Percentiles rank a stretch among this genome's conserved stretches.
Conservation (phyloP, 352 stramenopile species). For the Phytophthora syringae region DNA sequence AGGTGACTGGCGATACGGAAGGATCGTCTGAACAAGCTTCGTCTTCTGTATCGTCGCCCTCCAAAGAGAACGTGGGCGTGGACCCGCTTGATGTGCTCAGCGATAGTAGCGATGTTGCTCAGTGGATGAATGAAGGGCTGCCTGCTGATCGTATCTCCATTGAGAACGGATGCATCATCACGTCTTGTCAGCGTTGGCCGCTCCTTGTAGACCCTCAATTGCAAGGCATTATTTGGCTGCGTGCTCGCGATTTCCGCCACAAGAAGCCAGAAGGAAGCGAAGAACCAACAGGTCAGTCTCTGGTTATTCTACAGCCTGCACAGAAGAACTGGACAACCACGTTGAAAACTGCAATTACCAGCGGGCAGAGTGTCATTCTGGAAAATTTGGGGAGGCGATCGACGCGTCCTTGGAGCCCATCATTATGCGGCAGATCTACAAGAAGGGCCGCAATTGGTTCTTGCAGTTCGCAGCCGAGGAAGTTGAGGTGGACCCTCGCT, state of each 20-base stretch:
- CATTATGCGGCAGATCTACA: constrained; percentile 88
- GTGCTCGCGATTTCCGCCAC: constrained; percentile 54
- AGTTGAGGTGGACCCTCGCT: constrained; percentile 89
- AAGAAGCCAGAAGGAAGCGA: constrained; percentile 13
- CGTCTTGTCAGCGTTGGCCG: constrained; percentile 87
- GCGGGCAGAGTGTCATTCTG: constrained; percentile 87
- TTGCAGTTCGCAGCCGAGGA: constrained; percentile 90
- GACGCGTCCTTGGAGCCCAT: constrained; percentile 90
- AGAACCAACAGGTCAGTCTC: constrained; percentile 18
- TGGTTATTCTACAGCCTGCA: constrained; percentile 77
- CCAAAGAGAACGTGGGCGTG: constrained; percentile 46
- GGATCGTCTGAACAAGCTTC: constrained; percentile 4
- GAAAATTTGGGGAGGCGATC: constrained; percentile 92
- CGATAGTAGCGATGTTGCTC: constrained; percentile 80
- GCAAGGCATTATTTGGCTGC: constrained; percentile 90
- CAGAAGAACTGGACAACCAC: constrained; percentile 83
- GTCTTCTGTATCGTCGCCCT: constrained; percentile 3
- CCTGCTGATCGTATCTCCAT: constrained; percentile 92
- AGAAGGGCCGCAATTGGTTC: constrained; percentile 90
- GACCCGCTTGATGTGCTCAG: constrained; percentile 91
- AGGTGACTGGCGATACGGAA: not conserved
- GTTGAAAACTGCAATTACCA: constrained; percentile 76
- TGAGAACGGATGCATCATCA: constrained; percentile 94
- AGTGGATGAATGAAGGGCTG: constrained; percentile 94
- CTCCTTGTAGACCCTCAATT: constrained; percentile 92